A percentile compares a stretch with the other conserved stretches of the same genome.
phyloP scores from a whole-genome alignment of 176 grass and related monocot species.

The Luzula sylvatica region DNA sequence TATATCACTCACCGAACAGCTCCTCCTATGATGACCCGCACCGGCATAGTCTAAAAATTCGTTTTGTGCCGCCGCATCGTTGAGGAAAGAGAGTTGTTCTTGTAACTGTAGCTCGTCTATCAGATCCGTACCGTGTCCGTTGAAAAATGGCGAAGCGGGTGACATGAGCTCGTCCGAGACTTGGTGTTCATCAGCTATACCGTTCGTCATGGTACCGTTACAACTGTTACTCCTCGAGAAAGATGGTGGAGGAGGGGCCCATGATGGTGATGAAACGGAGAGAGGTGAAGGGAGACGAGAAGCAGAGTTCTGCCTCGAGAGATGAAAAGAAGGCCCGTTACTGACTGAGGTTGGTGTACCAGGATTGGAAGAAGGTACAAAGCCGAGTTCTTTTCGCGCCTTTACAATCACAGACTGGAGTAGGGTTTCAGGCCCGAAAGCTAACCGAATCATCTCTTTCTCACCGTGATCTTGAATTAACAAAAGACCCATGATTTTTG shows the following conservation, averaged over 20 bases:
- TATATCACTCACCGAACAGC: conserved; percentile 52
- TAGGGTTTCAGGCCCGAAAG: conserved; percentile 75
- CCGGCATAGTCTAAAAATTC: conserved; percentile 28
- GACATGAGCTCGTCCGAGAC: conserved; percentile 39
- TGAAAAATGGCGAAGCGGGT: conserved; percentile 34
- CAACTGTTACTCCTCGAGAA: conserved; percentile 53
- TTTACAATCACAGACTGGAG: conserved; percentile 59
- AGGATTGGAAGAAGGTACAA: conserved; percentile 27
- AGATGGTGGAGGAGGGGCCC: conserved; percentile 35
- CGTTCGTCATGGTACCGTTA: conserved; percentile 25
- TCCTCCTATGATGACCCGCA: conserved; percentile 42
- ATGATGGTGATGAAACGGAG: conserved; percentile 52
- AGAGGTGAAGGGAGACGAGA: conserved; percentile 37
- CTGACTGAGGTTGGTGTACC: conserved; percentile 31
- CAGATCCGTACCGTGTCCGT: conserved; percentile 9
- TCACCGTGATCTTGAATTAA: conserved; percentile 90
- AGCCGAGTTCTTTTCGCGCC: conserved; percentile 59
- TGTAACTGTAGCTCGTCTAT: conserved; percentile 62
- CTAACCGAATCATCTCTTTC: conserved; percentile 95
- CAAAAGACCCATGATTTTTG: conserved; percentile 88
- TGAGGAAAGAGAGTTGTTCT: conserved; percentile 69
- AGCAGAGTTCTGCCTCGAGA: conserved; percentile 49
- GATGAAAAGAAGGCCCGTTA: conserved; percentile 18
- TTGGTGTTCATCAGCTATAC: conserved; percentile 29
- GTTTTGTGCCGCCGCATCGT: conserved; percentile 28